A percentile compares a stretch with the other conserved stretches of the same genome.
These are phyloP conservation scores for Moesziomyces parantarcticus DNA, from an alignment of 1,284 basidiomycete species.

Conservation along the genomic window DNA sequence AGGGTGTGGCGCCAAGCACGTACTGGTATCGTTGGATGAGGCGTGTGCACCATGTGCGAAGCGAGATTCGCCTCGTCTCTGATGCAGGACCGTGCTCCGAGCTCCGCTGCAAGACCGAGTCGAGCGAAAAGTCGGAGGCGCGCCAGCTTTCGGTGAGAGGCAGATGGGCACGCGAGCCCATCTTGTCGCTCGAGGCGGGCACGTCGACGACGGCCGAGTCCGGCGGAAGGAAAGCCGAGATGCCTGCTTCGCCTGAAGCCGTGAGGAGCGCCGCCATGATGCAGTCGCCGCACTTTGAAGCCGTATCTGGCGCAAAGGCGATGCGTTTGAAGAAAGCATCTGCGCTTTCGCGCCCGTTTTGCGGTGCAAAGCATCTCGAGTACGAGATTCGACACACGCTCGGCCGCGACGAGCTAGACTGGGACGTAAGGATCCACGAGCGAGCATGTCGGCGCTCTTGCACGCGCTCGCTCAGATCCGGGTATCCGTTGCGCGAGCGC, in stretches of 20 bases:
- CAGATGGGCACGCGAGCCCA: constrained; percentile 30
- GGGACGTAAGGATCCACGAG: constrained; percentile 4
- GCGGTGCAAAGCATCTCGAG: constrained; percentile 13
- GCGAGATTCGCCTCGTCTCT: constrained; percentile 5
- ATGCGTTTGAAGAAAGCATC: constrained; percentile 47
- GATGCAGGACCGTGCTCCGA: not conserved
- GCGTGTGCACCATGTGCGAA: constrained; percentile 37
- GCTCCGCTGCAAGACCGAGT: constrained; percentile 7
- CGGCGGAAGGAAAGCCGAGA: constrained; percentile 37
- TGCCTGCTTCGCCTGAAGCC: constrained; percentile 27
- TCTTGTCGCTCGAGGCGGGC: not conserved
- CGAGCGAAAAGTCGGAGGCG: constrained; percentile 31
- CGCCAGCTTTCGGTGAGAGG: constrained; percentile 35
- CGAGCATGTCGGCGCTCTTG: constrained; percentile 9
- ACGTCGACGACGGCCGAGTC: constrained; percentile 9
- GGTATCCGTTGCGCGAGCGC: constrained; percentile 37
- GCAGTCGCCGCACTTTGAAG: constrained; percentile 39
- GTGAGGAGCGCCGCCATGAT: constrained; percentile 40
- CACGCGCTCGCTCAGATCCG: constrained; percentile 28
- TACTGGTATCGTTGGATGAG: constrained; percentile 43
- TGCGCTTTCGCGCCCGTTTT: constrained; percentile 10
- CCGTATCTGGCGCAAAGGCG: constrained; percentile 14
- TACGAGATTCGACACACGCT: constrained; percentile 21
- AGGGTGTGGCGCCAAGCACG: constrained; percentile 35
- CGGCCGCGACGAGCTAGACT: not conserved